Evolutionary conservation across 2,329 filamentous ascomycete species (phyloP), one percentile per base, ranked within the genome.

Genomic region (Xylariaceae sp.): DNA sequence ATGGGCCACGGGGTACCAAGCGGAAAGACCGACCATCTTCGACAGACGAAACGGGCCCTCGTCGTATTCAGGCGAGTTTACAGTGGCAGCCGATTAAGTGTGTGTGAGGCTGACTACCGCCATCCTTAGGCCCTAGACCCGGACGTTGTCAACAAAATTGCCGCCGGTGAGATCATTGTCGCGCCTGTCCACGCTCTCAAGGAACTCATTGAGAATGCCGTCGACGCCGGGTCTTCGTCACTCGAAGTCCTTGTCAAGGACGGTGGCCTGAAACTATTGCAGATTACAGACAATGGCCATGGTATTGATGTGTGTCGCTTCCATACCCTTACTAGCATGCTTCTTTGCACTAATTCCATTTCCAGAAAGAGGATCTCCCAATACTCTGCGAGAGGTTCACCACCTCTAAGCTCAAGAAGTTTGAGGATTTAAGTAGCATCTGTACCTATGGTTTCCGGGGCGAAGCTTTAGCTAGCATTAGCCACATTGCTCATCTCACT

Each of bases 141-240:
- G 59, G 88, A 94, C 75, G 94, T 99, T 18, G 89, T 99, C 61
- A 99, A 97, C 78, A 99, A 97, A 72, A 99, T 99, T 63, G 94
- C 94, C 1, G 94, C 94, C 0, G 94, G 94, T 16, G 94, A 99
- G 72, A 99, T 99, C 65, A 99, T 99, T 56, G 92, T 99, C 42
- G 93, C 94, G 2, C 95, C 94, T 0, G 92, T 97, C 23, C 91
- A 99, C 72, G 94, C 95, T 3, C 74, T 99, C 52, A 99, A 99
- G 73, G 94, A 99, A 71, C 78, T 99, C 43, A 92, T 99, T 10
- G 94, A 99, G 71, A 99, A 99, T 66, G 88, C 94, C 3, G 92
- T 99, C 13, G 95, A 99, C 74, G 94, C 95, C n/a, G 93, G 94
- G 4, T 90, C 94, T 3, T 97, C 94, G 0, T 85, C 88, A 2